Base-by-base conservation (phyloP, 768 basidiomycete genomes). In the Lactarius akahatsu region DNA sequence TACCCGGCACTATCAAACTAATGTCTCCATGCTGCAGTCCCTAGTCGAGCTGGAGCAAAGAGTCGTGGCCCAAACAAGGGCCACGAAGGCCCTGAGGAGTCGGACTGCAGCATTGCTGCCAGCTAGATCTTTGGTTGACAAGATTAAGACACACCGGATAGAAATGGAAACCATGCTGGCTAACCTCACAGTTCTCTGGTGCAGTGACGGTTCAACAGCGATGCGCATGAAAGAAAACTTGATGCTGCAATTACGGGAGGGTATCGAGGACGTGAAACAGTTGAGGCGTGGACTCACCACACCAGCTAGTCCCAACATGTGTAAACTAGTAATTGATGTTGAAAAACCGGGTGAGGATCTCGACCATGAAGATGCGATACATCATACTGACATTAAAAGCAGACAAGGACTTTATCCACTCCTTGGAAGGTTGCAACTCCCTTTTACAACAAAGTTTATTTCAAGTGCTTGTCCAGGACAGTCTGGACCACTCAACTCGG, bases 381-480 rank as follows among this genome's bases (percentile, higher is more conserved):
- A 61, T 15, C 13, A 16, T 50, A 23, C 45, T 61, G 45, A 61
- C 6, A 20, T 23, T 23, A 36, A n/a, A 20, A 15, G 36, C 59
- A 61, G 59, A 61, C 26, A 15, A 61, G 15, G 38, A 40, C 8
- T 45, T 60, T 32, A n/a, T 60, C 26, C 7, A 4, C 23, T 41
- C 38, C 26, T 58, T 58, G 57, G 13, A 45, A 34, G 8, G 32
- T 3, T 60, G 28, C 16, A 38, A 9, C 61, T 54, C 61, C 13
- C 34, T 61, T 16, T 26, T 61, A 18, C 47, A 38, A 23, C 13
- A 16, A 61, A 61, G 61, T 10, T 26, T 61, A 23, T 50, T 61
- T 23, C 34, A 52, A 54, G 34, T 61, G n/a, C 47, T 61, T 38
- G 50, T 40, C 50, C n/a, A 36, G 6, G 34, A 61, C 61, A 61